Conservation (phyloP, 1,284 basidiomycete genomes). For the Schizophyllum amplum region DNA sequence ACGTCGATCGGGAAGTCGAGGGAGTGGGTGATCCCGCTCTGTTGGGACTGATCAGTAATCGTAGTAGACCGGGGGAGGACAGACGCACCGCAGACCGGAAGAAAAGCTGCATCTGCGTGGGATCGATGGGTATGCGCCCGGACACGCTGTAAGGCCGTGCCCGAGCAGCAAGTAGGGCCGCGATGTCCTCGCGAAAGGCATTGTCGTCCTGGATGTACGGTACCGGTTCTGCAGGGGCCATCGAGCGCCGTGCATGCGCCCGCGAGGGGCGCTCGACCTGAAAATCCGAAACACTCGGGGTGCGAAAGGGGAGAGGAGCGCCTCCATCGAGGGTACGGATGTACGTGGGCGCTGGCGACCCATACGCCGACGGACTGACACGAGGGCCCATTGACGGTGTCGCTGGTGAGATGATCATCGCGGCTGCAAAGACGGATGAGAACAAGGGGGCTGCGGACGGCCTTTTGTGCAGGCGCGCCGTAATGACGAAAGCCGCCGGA, state of each 20-base stretch:
- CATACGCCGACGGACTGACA: background rate
- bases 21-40: constrained; percentile 74
- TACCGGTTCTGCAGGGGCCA: constrained; percentile 19
- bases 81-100: constrained; percentile 64
- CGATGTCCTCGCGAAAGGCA: constrained; percentile 46
- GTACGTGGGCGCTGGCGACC: background rate
- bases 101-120: constrained; percentile 59
- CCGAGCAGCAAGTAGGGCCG: constrained; percentile 49
- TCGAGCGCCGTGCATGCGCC: constrained; percentile 25
- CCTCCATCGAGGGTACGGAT: background rate
- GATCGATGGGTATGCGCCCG: constrained; percentile 65
- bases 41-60: constrained; percentile 1
- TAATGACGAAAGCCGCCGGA: background rate
- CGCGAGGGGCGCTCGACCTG: constrained; percentile 48
- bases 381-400: background rate
- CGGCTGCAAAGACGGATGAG: background rate
- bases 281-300: constrained; percentile 35
- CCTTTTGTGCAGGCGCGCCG: background rate
- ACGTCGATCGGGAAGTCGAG: constrained; percentile 76
- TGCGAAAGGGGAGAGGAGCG: constrained; percentile 19
- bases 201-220: constrained; percentile 37
- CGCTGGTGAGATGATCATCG: background rate
- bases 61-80: constrained; percentile 1
- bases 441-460: background rate
- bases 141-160: constrained; percentile 55